Evolutionary conservation across 2,329 filamentous ascomycete species (phyloP).

Genomic region (Aspergillus niger): DNA sequence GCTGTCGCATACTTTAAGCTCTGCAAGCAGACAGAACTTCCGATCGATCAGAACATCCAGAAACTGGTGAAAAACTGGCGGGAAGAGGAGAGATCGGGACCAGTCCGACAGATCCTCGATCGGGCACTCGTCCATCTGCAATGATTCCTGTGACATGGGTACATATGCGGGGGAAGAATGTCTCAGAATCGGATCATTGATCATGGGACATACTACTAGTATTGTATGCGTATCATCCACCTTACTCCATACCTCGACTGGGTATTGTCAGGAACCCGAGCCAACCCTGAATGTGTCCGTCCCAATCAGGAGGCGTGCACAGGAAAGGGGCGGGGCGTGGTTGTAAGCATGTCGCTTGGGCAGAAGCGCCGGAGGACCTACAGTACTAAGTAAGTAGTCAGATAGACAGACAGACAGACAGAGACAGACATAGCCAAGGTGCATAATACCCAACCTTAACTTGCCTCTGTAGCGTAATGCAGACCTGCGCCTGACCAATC

Average conservation of each 20-base stretch:
- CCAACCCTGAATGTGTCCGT: not conserved
- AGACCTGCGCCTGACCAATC: not conserved
- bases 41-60: slow-evolving; percentile 26
- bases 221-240: not conserved
- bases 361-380: not conserved
- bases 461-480: not conserved
- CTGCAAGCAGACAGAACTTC: slow-evolving; percentile 23
- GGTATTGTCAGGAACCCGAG: not conserved
- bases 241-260: too few relatives aligned
- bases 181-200: slow-evolving; percentile 4
- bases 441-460: not conserved
- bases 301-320: not conserved
- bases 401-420: not conserved
- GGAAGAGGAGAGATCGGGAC: slow-evolving; percentile 42
- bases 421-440: not conserved
- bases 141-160: slow-evolving; percentile 5
- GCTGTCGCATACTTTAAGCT: slow-evolving; percentile 35
- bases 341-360: not conserved
- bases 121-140: slow-evolving; percentile 28
- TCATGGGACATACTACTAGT: slow-evolving; percentile 2
- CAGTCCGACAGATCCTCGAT: slow-evolving; percentile 38
- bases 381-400: not conserved
- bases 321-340: not conserved
- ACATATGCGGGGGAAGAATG: slow-evolving; percentile 1
- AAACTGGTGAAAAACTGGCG: slow-evolving; percentile 37